Evolutionary conservation across 1,139 yeast genomes (phyloP), one percentile per base, ranked within the genome.

Genomic region (Yamadazyma spencermartinsiae): DNA sequence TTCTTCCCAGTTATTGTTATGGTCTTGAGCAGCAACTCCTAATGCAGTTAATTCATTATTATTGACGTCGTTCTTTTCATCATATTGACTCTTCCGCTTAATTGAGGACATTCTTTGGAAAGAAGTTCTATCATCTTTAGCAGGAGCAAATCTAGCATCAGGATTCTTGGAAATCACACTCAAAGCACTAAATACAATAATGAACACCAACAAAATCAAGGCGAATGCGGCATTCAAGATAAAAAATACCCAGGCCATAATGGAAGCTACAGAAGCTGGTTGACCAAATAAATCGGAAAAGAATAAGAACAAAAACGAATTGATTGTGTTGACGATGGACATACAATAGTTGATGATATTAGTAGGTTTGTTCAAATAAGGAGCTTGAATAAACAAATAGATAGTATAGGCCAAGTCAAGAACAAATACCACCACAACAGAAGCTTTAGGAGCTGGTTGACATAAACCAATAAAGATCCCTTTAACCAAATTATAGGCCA

Each of bases 191-290:
- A 81, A 79, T 0, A 76, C 76, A 44, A 85, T 68, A 48, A 83
- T 79, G 65, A 81, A 59, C 34, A 84, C 48, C 55, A 86, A 69
- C 41, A 86, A 65, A 36, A 84, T 69, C 45, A 83, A 72, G 7
- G 89, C 76, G 51, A 83, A 84, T 1, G 86, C 88, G 2, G 92
- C 94, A 60, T 86, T 86, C 57, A 85, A 59, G 40, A 86, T 73
- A 54, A 86, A 86, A 58, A 84, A 85, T 1, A 86, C 74, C 82
- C 90, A 80, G 1, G 88, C 95, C 87, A 85, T 81, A 38, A 86
- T 76, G 3, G 90, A 81, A 12, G 79, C 69, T 12, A 82, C 92
- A 13, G 73, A 73, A 12, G 79, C 79, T 8, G 82, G 75, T 60
- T 83, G 88, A 32, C 81, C 80, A 56, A 82, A 85, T 39, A 86